Percentiles rank a stretch among this genome's conserved stretches.
Conservation (phyloP, 441 rosid species). For the Aquilaria agallochum region DNA sequence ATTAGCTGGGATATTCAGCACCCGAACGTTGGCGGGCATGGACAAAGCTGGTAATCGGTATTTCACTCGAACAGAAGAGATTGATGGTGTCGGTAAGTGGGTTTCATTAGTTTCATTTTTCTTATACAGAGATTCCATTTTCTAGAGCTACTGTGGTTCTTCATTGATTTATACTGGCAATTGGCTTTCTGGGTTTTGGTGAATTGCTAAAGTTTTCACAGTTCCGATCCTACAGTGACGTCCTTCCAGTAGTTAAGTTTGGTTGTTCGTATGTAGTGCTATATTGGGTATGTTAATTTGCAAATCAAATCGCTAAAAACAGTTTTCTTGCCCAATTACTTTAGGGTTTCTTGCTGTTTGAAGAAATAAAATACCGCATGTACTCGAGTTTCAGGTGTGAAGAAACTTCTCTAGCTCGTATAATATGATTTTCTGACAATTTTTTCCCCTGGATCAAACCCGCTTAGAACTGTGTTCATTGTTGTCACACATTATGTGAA, state of each 20-base stretch:
- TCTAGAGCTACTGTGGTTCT: background rate
- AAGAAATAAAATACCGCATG: no score
- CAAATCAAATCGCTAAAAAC: no score
- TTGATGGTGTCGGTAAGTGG: constrained; percentile 78
- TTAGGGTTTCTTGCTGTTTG: no score
- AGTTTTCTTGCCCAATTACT: no score
- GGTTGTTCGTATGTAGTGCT: background rate
- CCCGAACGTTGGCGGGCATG: constrained; percentile 45
- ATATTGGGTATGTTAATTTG: no score
- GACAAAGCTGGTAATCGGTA: constrained; percentile 88
- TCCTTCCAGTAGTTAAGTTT: background rate
- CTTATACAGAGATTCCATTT: background rate
- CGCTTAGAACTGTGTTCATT: no score
- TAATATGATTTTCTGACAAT: no score
- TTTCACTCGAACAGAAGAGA: constrained; percentile 71
- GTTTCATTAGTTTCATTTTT: constrained; percentile 8
- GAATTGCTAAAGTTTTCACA: background rate
- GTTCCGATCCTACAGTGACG: background rate
- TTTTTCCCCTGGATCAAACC: no score
- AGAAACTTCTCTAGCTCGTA: no score
- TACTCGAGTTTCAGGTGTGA: no score
- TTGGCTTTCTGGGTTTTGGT: background rate
- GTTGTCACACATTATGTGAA: no score
- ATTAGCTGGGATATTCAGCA: constrained; percentile 58
- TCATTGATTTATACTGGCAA: background rate